Evolutionary conservation across 1,284 basidiomycete species (phyloP).

Genomic region (Naganishia liquefaciens): DNA sequence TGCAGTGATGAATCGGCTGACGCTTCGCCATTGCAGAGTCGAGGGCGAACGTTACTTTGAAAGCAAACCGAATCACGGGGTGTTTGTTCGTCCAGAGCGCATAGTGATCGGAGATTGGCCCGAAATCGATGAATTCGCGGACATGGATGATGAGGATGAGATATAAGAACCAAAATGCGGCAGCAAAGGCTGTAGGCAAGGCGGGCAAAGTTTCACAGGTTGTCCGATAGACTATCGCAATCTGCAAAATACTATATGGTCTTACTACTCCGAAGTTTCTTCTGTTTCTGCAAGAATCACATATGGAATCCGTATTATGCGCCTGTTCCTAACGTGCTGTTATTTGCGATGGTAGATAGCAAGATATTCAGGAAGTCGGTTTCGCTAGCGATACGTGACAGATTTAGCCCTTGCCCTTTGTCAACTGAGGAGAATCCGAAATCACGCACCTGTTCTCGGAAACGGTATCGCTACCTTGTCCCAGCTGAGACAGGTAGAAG

Average conservation of each 20-base stretch:
- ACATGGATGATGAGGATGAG: slow-evolving; percentile 69
- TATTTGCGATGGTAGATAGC: slow-evolving; percentile 35
- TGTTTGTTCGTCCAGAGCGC: slow-evolving; percentile 83
- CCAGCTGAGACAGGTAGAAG: slow-evolving; percentile 51
- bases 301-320: background rate
- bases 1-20: background rate
- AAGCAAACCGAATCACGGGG: slow-evolving; percentile 73
- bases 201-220: no score
- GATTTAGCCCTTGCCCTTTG: background rate
- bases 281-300: no score
- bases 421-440: background rate
- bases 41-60: slow-evolving; percentile 82
- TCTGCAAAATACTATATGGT: no score
- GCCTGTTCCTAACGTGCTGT: slow-evolving; percentile 25
- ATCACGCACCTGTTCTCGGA: slow-evolving; percentile 24
- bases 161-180: slow-evolving; percentile 57
- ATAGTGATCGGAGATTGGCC: slow-evolving; percentile 84
- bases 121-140: slow-evolving; percentile 66
- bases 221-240: no score
- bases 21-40: slow-evolving; percentile 61
- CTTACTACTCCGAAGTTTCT: no score
- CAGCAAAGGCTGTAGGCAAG: no score
- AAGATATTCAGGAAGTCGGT: slow-evolving; percentile 35
- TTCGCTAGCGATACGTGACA: slow-evolving; percentile 20
- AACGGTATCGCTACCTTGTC: slow-evolving; percentile 41